Percentiles rank a stretch among this genome's conserved stretches.
These are phyloP conservation scores for Dissoconium aciculare DNA, from an alignment of 2,329 filamentous ascomycete species.

Conservation along the genomic window DNA sequence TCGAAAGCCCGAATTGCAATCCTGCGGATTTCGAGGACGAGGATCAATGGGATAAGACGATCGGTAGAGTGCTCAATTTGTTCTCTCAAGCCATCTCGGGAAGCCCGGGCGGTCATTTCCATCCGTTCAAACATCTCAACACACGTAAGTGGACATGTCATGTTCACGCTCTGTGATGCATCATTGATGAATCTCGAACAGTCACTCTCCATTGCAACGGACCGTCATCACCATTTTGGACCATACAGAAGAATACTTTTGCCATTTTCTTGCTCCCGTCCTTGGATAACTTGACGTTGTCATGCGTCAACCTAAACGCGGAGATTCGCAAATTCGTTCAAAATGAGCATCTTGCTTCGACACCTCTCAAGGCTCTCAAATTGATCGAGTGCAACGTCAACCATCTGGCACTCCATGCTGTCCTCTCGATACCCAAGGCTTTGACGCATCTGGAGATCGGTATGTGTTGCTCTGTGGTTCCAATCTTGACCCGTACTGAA, in stretches of 20 bases:
- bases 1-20: conserved; percentile 14
- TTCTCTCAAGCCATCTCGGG: too few relatives aligned
- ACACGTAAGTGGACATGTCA: too few relatives aligned
- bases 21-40: conserved; percentile 11
- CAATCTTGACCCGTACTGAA: not conserved
- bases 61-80: too few relatives aligned
- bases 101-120: too few relatives aligned
- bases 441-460: conserved; percentile 8
- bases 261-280: conserved; percentile 10
- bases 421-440: conserved; percentile 11
- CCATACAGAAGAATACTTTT: conserved; percentile 6
- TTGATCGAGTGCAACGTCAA: conserved; percentile 15
- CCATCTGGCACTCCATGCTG: conserved; percentile 9
- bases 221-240: conserved; percentile 13
- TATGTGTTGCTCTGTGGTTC: conserved; percentile 1
- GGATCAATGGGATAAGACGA: conserved; percentile 9
- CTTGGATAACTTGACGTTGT: conserved; percentile 10
- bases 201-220: conserved; percentile 15
- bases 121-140: too few relatives aligned
- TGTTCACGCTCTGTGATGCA: too few relatives aligned
- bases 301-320: conserved; percentile 13
- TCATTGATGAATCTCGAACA: too few relatives aligned
- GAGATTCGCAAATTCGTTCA: conserved; percentile 2
- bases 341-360: conserved; percentile 1
- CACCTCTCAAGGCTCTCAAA: conserved; percentile 10